These are phyloP conservation scores for Ilex paraguariensis DNA, from an alignment of 305 asterid species.

Conservation along the genomic window DNA sequence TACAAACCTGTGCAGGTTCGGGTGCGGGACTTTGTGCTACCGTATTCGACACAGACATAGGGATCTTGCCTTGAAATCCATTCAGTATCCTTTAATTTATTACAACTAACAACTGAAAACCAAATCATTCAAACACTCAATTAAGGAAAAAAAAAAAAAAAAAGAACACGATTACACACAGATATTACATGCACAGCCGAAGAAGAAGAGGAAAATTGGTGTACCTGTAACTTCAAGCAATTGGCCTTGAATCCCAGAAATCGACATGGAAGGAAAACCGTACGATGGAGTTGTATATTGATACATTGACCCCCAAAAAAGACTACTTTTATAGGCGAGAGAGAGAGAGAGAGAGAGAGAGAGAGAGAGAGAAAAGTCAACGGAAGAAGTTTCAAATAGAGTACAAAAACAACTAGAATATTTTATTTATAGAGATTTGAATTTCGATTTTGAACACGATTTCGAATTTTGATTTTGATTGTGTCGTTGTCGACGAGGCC, in stretches of 20 bases:
- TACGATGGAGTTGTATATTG: too few species aligned
- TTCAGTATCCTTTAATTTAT: slow-evolving; percentile 73
- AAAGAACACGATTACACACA: neutral
- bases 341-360: neutral
- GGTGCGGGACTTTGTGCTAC: slow-evolving; percentile 62
- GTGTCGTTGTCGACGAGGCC: too few species aligned
- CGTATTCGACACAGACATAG: slow-evolving; percentile 83
- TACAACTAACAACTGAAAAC: slow-evolving; percentile 75
- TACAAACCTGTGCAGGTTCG: slow-evolving; percentile 79
- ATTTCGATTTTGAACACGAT: too few species aligned
- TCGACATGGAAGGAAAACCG: slow-evolving; percentile 47
- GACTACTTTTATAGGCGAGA: neutral
- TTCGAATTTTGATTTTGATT: too few species aligned
- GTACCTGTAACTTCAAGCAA: slow-evolving; percentile 79
- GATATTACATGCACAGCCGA: neutral
- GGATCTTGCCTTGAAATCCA: slow-evolving; percentile 99
- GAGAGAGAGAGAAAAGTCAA: neutral
- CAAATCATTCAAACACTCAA: neutral
- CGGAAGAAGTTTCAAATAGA: too few species aligned
- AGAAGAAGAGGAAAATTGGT: slow-evolving; percentile 1
- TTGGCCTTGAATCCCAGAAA: slow-evolving; percentile 81
- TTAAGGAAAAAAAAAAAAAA: neutral
- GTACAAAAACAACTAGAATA: too few species aligned
- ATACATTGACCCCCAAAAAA: too few species aligned
- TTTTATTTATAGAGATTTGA: too few species aligned